Percentiles rank a stretch among this genome's conserved stretches.
phyloP scores from a whole-genome alignment of 495 filamentous ascomycete genomes.

The Niebla homalea region DNA sequence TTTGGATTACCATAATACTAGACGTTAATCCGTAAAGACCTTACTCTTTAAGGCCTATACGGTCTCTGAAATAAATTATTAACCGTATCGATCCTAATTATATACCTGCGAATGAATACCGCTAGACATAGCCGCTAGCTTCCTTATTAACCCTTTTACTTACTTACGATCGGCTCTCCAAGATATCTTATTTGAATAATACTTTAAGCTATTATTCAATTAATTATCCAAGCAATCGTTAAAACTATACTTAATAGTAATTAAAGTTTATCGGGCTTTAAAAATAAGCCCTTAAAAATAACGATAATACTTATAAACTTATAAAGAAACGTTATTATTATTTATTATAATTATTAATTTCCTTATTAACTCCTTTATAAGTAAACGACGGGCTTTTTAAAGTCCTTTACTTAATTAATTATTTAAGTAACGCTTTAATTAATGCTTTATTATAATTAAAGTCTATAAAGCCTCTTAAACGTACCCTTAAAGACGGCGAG shows the following conservation, averaged over 20 bases:
- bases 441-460: too few relatives aligned
- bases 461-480: too few relatives aligned
- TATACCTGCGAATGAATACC: not conserved
- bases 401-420: too few relatives aligned
- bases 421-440: too few relatives aligned
- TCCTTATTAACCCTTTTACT: not conserved
- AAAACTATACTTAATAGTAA: too few relatives aligned
- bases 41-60: not conserved
- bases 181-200: not conserved
- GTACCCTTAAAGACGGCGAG: too few relatives aligned
- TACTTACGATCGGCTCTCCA: not conserved
- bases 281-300: not conserved
- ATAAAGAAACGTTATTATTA: not conserved
- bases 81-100: not conserved
- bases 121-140: not conserved
- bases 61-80: not conserved
- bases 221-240: too few relatives aligned
- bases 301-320: not conserved
- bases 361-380: too few relatives aligned
- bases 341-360: not conserved
- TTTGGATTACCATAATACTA: not conserved
- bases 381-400: too few relatives aligned
- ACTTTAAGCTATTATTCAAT: not conserved
- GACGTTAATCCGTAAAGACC: not conserved
- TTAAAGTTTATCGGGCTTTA: not conserved